Evolutionary conservation across 1,284 basidiomycete species (phyloP).

Genomic region (Golubevia pallescens): DNA sequence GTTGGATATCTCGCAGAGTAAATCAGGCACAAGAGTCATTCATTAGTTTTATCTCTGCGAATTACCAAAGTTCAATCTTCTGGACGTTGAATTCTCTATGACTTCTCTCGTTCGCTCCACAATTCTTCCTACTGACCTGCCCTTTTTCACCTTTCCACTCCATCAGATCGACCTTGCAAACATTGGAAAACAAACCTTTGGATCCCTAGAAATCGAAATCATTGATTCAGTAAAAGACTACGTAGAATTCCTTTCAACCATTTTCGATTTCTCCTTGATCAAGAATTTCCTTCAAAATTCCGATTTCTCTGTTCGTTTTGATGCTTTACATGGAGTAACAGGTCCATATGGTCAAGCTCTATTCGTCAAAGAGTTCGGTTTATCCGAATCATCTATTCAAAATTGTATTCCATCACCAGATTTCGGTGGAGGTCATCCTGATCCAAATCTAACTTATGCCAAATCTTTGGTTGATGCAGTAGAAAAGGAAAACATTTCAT

Average conservation of each 20-base stretch:
- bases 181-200: too few relatives aligned
- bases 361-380: slow-evolving; percentile 82
- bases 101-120: too few relatives aligned
- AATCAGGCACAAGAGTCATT: too few relatives aligned
- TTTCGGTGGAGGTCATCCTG: slow-evolving; percentile 96
- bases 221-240: slow-evolving; percentile 96
- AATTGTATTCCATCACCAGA: slow-evolving; percentile 89
- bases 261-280: slow-evolving; percentile 95
- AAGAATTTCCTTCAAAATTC: slow-evolving; percentile 79
- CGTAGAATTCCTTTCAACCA: slow-evolving; percentile 78
- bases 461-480: slow-evolving; percentile 91
- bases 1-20: too few relatives aligned
- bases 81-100: too few relatives aligned
- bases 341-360: slow-evolving; percentile 93
- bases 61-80: too few relatives aligned
- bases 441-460: slow-evolving; percentile 98
- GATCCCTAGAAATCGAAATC: too few relatives aligned
- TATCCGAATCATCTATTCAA: slow-evolving; percentile 81
- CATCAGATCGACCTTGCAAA: too few relatives aligned
- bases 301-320: slow-evolving; percentile 85
- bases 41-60: too few relatives aligned
- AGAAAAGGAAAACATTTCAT: slow-evolving; percentile 82
- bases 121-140: too few relatives aligned
- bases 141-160: too few relatives aligned
- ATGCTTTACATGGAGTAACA: slow-evolving; percentile 94